phyloP scores from a whole-genome alignment of 495 filamentous ascomycete species.

The Hypoxylon cercidicola region DNA sequence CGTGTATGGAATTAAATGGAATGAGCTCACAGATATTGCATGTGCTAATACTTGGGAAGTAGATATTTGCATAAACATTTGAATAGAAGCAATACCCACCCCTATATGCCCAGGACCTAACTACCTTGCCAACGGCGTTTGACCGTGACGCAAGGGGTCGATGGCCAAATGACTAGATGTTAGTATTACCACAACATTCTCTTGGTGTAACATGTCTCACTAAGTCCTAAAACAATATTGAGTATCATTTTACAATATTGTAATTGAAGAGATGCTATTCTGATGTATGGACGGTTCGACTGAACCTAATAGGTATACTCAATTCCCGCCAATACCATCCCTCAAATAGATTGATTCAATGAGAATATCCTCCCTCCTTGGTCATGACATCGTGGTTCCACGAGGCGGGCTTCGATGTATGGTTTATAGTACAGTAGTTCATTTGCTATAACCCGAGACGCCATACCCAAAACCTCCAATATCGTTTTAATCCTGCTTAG shows the following conservation, averaged over 20 bases:
- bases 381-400: conserved; percentile 20
- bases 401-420: conserved; percentile 5
- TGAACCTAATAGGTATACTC: conserved; percentile 26
- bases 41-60: no score
- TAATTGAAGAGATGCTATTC: conserved; percentile 30
- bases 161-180: no score
- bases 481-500: background rate
- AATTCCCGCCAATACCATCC: background rate
- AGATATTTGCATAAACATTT: no score
- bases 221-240: background rate
- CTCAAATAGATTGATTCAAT: no score
- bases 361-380: no score
- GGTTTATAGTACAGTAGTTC: conserved; percentile 14
- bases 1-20: no score
- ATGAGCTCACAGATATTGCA: no score
- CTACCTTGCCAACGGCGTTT: no score
- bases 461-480: background rate
- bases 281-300: conserved; percentile 31
- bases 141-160: no score
- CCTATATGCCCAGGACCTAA: no score
- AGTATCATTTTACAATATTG: conserved; percentile 11
- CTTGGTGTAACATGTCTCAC: background rate
- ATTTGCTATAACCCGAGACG: background rate
- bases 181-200: no score
- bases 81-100: no score